Percentiles rank a stretch among this genome's conserved stretches.
These are phyloP conservation scores for Erodium maritimum DNA, from an alignment of 345 rosid genomes.

Conservation along the genomic window DNA sequence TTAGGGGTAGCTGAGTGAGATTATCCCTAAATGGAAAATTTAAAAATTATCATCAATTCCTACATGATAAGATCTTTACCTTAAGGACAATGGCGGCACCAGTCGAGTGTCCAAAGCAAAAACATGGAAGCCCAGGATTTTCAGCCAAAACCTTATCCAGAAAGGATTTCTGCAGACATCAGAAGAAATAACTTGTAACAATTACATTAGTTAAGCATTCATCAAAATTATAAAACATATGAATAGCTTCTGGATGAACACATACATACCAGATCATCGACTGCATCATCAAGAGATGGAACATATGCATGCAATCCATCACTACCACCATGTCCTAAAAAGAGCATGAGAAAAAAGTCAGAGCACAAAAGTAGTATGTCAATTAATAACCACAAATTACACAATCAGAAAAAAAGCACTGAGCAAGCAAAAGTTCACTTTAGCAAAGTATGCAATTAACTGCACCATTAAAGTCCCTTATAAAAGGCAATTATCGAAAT, in stretches of 20 bases:
- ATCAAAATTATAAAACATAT: background rate
- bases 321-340: conserved; percentile 88
- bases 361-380: background rate
- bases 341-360: background rate
- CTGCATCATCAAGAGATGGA: conserved; percentile 75
- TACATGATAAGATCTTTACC: too few relatives aligned
- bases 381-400: background rate
- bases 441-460: too few relatives aligned
- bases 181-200: background rate
- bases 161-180: conserved; percentile 46
- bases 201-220: background rate
- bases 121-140: conserved; percentile 68
- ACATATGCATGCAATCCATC: conserved; percentile 88
- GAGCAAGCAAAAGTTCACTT: background rate
- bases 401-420: background rate
- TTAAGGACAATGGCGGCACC: conserved; percentile 84
- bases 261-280: conserved; percentile 50
- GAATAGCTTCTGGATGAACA: background rate
- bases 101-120: conserved; percentile 89
- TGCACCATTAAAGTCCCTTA: too few relatives aligned
- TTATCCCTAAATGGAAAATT: background rate
- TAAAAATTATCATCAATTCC: too few relatives aligned
- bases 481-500: too few relatives aligned
- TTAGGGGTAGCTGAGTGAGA: too few relatives aligned
- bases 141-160: conserved; percentile 53